A percentile compares a stretch with the other conserved stretches of the same genome.
Conservation (phyloP, 1,284 basidiomycete species). For the Ceratobasidium theobromae region DNA sequence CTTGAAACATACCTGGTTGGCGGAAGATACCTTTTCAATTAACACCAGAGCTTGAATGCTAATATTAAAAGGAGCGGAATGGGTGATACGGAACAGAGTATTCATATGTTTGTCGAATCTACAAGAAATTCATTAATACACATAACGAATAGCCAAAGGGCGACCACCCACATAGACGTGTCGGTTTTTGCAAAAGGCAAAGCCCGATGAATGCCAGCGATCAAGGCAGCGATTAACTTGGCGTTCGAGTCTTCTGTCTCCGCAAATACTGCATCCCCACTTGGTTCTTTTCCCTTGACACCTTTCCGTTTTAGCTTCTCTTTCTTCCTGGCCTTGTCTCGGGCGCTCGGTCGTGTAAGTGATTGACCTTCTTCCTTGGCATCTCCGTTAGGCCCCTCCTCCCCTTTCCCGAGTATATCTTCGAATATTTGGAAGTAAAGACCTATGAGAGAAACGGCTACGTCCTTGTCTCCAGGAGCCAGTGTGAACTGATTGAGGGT, state of each 20-base stretch:
- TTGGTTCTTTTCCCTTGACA: constrained; percentile 46
- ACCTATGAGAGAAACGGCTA: constrained; percentile 83
- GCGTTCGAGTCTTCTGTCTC: constrained; percentile 82
- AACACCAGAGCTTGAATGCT: constrained; percentile 91
- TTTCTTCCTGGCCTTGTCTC: constrained; percentile 44
- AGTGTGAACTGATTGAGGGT: constrained; percentile 94
- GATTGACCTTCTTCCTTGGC: constrained; percentile 44
- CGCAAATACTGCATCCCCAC: constrained; percentile 58
- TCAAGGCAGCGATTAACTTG: constrained; percentile 84
- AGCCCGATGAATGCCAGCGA: constrained; percentile 95
- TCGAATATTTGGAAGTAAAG: constrained; percentile 96
- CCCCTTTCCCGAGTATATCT: constrained; percentile 60
- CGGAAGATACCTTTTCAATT: constrained; percentile 76
- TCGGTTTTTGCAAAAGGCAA: constrained; percentile 84
- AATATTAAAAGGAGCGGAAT: constrained; percentile 89
- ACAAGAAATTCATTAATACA: constrained; percentile 30
- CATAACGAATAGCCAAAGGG: constrained; percentile 44
- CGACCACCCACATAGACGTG: constrained; percentile 57
- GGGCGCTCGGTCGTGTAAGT: constrained; percentile 40
- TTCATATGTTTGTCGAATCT: constrained; percentile 88
- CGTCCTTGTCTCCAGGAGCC: constrained; percentile 66
- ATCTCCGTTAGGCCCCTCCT: constrained; percentile 44
- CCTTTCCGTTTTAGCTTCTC: constrained; percentile 40
- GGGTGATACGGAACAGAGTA: constrained; percentile 93
- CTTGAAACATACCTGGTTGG: constrained; percentile 39